Evolutionary conservation across 2,329 filamentous ascomycete genomes (phyloP).

Genomic region (Claviceps fusiformis): DNA sequence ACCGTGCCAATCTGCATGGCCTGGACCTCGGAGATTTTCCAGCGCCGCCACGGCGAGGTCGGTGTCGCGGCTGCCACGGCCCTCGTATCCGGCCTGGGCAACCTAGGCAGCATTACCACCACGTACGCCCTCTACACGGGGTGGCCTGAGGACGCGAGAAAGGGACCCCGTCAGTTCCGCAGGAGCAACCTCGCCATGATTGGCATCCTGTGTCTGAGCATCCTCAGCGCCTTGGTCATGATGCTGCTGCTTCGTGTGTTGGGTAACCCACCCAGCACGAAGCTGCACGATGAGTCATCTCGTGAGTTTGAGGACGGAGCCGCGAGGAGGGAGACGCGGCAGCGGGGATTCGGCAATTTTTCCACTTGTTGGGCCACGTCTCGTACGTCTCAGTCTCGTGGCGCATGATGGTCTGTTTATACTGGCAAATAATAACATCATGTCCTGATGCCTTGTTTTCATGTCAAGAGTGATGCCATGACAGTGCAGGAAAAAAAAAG

Average conservation of each 20-base stretch:
- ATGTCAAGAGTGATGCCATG: no score
- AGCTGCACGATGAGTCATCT: constrained; percentile 27
- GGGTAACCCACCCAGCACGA: constrained; percentile 38
- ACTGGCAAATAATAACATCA: no score
- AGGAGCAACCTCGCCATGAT: constrained; percentile 83
- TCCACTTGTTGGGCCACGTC: constrained; percentile 19
- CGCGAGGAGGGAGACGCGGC: constrained; percentile 40
- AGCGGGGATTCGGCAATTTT: constrained; percentile 42
- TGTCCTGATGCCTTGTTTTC: not conserved
- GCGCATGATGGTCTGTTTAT: constrained; percentile 15
- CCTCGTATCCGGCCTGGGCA: constrained; percentile 75
- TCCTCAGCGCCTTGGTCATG: constrained; percentile 58
- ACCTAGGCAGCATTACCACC: constrained; percentile 72
- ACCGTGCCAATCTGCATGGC: constrained; percentile 91
- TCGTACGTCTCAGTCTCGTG: constrained; percentile 6
- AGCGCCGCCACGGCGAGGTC: constrained; percentile 77
- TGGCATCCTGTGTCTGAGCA: constrained; percentile 67
- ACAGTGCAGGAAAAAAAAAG: no score
- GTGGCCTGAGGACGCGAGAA: constrained; percentile 63
- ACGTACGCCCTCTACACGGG: constrained; percentile 84
- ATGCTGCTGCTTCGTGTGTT: constrained; percentile 47
- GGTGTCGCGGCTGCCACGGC: constrained; percentile 78
- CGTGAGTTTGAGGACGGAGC: constrained; percentile 45
- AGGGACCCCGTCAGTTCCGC: constrained; percentile 58
- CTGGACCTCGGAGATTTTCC: constrained; percentile 85